Conservation (phyloP, 2,329 filamentous ascomycete genomes). For the Alternaria conjuncta region DNA sequence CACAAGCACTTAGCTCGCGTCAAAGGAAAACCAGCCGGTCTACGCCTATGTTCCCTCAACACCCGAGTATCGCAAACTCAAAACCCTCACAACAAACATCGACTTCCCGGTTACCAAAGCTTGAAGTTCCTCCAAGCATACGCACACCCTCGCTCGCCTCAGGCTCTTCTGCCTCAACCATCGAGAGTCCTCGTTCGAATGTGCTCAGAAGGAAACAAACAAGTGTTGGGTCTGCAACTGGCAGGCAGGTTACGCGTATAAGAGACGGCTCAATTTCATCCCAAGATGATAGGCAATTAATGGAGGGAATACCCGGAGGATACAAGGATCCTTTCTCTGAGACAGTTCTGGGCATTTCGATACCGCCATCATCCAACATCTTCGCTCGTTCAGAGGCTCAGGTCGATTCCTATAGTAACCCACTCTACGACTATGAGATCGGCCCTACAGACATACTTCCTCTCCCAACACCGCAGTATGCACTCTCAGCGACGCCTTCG, state of each 20-base stretch:
- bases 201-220: constrained; percentile 55
- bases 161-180: constrained; percentile 55
- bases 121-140: constrained; percentile 42
- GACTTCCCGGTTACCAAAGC: constrained; percentile 44
- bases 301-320: constrained; percentile 37
- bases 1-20: constrained; percentile 26
- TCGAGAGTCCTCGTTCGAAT: constrained; percentile 54
- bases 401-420: constrained; percentile 30
- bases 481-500: constrained; percentile 73
- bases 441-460: constrained; percentile 69
- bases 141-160: constrained; percentile 58
- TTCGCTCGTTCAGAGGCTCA: constrained; percentile 34
- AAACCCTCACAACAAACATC: constrained; percentile 32
- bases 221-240: constrained; percentile 44
- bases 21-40: constrained; percentile 31
- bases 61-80: constrained; percentile 23
- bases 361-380: constrained; percentile 46
- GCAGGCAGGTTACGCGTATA: constrained; percentile 39
- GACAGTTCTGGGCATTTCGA: constrained; percentile 52
- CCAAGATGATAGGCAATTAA: constrained; percentile 37
- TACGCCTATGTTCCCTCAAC: constrained; percentile 26
- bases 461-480: constrained; percentile 71
- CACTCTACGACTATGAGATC: constrained; percentile 52
- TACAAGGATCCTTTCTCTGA: constrained; percentile 51
- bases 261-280: constrained; percentile 44